Evolutionary conservation across 257 asterid genomes (phyloP).

Genomic region (Scutellaria minor): DNA sequence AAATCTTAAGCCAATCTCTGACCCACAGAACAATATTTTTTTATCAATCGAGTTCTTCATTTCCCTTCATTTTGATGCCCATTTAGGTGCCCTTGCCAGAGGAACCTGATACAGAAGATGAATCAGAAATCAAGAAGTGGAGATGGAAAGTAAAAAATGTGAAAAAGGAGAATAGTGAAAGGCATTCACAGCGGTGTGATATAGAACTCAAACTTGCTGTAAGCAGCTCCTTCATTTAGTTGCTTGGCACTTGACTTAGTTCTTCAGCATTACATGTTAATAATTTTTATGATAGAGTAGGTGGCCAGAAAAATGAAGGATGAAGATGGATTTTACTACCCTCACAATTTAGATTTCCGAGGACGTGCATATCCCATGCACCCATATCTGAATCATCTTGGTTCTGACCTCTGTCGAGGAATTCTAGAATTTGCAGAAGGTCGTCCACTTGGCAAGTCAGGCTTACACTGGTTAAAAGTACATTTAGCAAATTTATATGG

Average conservation of each 20-base stretch:
- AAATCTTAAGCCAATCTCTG: background rate
- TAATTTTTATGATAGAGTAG: conserved; percentile 53
- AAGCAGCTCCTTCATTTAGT: conserved; percentile 46
- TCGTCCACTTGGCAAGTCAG: conserved; percentile 93
- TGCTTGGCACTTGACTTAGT: conserved; percentile 12
- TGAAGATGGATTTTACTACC: conserved; percentile 95
- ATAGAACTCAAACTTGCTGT: conserved; percentile 95
- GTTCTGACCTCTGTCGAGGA: conserved; percentile 96
- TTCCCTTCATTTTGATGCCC: conserved; percentile 24
- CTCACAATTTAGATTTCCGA: conserved; percentile 95
- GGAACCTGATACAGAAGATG: conserved; percentile 83
- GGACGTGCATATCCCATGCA: conserved; percentile 99
- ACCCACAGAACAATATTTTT: background rate
- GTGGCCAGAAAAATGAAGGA: conserved; percentile 97
- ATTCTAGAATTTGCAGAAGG: conserved; percentile 94
- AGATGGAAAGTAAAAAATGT: conserved; percentile 76
- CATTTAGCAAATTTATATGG: conserved; percentile 88
- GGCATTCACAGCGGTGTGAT: conserved; percentile 95
- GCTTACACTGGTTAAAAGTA: conserved; percentile 83
- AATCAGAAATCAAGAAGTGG: conserved; percentile 75
- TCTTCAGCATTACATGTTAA: conserved; percentile 26
- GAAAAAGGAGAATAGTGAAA: conserved; percentile 82
- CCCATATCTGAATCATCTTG: conserved; percentile 94
- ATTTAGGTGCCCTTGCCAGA: conserved; percentile 81
- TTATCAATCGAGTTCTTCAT: conserved; percentile 23